Conservation (phyloP, 257 asterid genomes). For the Jacaranda mimosifolia region DNA sequence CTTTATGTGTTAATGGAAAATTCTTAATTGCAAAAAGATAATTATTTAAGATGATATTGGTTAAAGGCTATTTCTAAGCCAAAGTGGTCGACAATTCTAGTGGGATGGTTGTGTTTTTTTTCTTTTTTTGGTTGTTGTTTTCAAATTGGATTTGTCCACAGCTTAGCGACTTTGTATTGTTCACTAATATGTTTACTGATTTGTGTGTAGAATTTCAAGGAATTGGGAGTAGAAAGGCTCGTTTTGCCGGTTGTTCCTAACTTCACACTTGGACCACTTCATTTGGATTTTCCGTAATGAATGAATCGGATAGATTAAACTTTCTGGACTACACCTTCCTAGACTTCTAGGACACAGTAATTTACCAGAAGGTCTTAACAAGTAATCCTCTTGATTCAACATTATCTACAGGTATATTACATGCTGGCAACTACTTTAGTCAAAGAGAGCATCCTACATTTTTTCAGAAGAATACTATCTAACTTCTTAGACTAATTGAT, state of each 20-base stretch:
- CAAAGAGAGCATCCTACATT: not conserved
- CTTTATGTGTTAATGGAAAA: not conserved
- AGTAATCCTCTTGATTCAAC: conserved; percentile 36
- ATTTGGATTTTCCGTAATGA: conserved; percentile 78
- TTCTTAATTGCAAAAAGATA: not conserved
- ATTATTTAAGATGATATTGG: not conserved
- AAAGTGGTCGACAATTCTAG: not conserved
- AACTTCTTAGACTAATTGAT: conserved; percentile 7
- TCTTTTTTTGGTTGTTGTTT: not conserved
- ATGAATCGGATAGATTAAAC: conserved; percentile 59
- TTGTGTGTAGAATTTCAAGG: conserved; percentile 65
- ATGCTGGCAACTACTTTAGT: not conserved
- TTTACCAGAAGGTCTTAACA: conserved; percentile 76
- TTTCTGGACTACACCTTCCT: conserved; percentile 68
- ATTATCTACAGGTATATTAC: conserved; percentile 52
- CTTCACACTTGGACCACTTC: conserved; percentile 75
- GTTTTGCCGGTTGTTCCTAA: conserved; percentile 84
- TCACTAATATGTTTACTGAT: conserved; percentile 13
- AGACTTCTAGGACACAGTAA: conserved; percentile 75
- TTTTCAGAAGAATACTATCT: conserved; percentile 7
- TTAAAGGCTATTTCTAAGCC: not conserved
- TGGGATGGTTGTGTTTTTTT: not conserved
- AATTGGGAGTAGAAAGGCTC: conserved; percentile 83
- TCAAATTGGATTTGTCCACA: not conserved
- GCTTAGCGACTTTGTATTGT: conserved; percentile 10